These are phyloP conservation scores for Sporothrix sp. DNA, from an alignment of 2,329 filamentous ascomycete genomes.

Conservation along the genomic window DNA sequence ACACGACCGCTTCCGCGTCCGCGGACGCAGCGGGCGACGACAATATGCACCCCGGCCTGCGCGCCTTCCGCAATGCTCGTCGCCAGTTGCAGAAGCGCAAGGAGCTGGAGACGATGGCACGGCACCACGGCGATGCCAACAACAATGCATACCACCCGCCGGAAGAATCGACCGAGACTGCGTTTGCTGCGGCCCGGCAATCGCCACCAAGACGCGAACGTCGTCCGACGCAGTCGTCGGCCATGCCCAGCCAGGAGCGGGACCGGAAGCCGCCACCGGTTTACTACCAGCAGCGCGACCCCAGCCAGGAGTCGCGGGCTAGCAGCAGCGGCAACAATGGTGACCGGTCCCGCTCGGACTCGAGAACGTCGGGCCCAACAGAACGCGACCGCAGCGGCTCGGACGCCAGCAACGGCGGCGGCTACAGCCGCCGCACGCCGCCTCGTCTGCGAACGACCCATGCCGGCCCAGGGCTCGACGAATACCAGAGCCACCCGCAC, in stretches of 20 bases:
- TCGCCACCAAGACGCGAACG: constrained; percentile 7
- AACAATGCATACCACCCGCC: too few relatives aligned
- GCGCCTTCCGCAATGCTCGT: constrained; percentile 47
- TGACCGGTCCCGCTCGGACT: constrained; percentile 21
- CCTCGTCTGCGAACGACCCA: constrained; percentile 29
- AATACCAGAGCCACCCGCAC: constrained; percentile 24
- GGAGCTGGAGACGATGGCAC: constrained; percentile 40
- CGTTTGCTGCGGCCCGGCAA: not conserved
- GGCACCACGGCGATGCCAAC: constrained; percentile 27
- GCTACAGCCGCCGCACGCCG: constrained; percentile 29
- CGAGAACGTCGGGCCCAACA: constrained; percentile 24
- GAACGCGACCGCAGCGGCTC: constrained; percentile 48
- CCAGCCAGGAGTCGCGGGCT: constrained; percentile 34
- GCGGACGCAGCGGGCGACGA: constrained; percentile 26
- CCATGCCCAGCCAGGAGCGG: not conserved
- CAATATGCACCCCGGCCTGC: constrained; percentile 40
- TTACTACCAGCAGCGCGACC: constrained; percentile 34
- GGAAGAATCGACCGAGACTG: not conserved
- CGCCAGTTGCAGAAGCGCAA: constrained; percentile 47
- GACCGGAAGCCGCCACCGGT: constrained; percentile 38
- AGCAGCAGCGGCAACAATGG: constrained; percentile 15
- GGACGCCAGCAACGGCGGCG: constrained; percentile 39
- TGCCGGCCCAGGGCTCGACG: constrained; percentile 23
- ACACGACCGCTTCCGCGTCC: constrained; percentile 12
- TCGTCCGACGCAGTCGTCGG: constrained; percentile 20